Conservation (phyloP, 306 rosid genomes). For the Vigna hirtella region DNA sequence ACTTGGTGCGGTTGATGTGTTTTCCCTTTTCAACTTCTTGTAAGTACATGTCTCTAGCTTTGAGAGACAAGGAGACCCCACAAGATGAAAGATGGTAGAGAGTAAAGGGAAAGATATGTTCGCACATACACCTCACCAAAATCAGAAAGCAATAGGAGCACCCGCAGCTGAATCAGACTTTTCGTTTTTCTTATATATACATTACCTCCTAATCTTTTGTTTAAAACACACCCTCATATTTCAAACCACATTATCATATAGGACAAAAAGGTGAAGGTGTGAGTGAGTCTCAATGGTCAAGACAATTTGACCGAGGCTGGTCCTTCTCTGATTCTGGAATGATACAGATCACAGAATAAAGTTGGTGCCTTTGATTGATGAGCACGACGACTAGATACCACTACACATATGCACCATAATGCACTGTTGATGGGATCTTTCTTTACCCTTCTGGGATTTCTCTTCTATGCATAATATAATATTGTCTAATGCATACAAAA, state of each 20-base stretch:
- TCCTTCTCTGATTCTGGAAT: conserved; percentile 38
- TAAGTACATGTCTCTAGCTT: conserved; percentile 30
- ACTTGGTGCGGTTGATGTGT: conserved; percentile 48
- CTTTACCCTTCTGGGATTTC: conserved; percentile 21
- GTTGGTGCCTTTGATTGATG: conserved; percentile 30
- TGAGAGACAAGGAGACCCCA: conserved; percentile 50
- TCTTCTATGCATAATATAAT: neutral
- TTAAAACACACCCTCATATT: neutral
- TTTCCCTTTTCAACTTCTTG: conserved; percentile 44
- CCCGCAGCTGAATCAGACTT: conserved; percentile 42
- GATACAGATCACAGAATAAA: conserved; percentile 38
- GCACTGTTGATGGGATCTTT: conserved; percentile 11
- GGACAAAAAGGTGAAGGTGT: conserved; percentile 37
- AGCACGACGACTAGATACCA: conserved; percentile 33
- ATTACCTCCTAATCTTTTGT: neutral
- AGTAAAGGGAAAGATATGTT: neutral
- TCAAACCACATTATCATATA: too few relatives aligned
- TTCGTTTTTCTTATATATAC: neutral
- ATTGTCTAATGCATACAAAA: conserved; percentile 19
- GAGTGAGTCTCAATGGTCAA: conserved; percentile 33
- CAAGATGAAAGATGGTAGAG: conserved; percentile 40
- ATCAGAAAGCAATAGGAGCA: conserved; percentile 24
- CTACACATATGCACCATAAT: conserved; percentile 9
- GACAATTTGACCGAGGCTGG: conserved; percentile 29
- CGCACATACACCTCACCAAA: conserved; percentile 27